Evolutionary conservation across 2,329 filamentous ascomycete species (phyloP).

Genomic region (Macroventuria anomochaeta): DNA sequence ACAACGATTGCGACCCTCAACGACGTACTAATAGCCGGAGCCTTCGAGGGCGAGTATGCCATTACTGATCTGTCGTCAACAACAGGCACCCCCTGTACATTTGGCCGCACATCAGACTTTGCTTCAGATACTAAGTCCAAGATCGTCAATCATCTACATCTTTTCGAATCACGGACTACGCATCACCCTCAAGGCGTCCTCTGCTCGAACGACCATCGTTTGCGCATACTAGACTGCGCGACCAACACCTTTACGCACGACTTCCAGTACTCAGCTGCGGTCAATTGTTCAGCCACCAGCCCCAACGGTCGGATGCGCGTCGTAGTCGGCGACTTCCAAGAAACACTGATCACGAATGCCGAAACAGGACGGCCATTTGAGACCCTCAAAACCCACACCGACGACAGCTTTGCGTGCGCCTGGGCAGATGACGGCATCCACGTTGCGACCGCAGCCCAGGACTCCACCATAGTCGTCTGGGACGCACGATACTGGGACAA

Average conservation of each 20-base stretch:
- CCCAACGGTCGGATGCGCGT: slow-evolving; percentile 74
- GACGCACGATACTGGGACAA: slow-evolving; percentile 73
- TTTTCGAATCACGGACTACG: slow-evolving; percentile 57
- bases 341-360: slow-evolving; percentile 72
- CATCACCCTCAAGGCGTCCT: slow-evolving; percentile 60
- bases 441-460: slow-evolving; percentile 78
- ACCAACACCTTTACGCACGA: slow-evolving; percentile 65
- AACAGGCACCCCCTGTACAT: slow-evolving; percentile 42
- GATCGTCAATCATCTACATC: slow-evolving; percentile 66
- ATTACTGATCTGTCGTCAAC: slow-evolving; percentile 52
- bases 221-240: slow-evolving; percentile 62
- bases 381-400: slow-evolving; percentile 67
- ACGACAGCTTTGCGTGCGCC: slow-evolving; percentile 78
- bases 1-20: slow-evolving; percentile 60
- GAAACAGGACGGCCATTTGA: slow-evolving; percentile 67
- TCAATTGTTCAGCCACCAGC: slow-evolving; percentile 77
- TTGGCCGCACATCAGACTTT: slow-evolving; percentile 58
- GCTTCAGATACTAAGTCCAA: slow-evolving; percentile 58
- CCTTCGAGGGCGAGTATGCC: slow-evolving; percentile 65
- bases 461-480: slow-evolving; percentile 75
- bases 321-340: slow-evolving; percentile 72
- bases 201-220: slow-evolving; percentile 63
- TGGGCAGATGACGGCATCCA: slow-evolving; percentile 81
- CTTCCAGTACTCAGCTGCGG: slow-evolving; percentile 64
- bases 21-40: slow-evolving; percentile 61